Percentiles rank a stretch among this genome's conserved stretches.
Conservation (phyloP, 805 yeast species). For the Candida endomychidarum region DNA sequence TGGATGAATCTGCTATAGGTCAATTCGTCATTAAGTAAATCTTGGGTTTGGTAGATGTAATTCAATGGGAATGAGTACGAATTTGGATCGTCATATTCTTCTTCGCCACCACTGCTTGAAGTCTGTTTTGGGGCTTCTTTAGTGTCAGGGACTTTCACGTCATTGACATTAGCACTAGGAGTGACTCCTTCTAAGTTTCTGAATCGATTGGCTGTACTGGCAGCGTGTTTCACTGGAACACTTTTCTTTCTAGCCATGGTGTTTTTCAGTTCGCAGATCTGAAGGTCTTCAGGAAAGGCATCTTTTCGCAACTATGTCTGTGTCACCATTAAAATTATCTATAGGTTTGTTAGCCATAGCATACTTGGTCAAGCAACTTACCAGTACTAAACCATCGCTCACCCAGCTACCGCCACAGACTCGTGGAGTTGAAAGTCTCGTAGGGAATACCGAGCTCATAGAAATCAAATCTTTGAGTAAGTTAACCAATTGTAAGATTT, state of each 20-base stretch:
- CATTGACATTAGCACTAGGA: background rate
- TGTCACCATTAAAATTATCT: slow-evolving; percentile 5
- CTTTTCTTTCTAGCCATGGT: slow-evolving; percentile 10
- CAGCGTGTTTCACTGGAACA: background rate
- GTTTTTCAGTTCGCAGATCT: background rate
- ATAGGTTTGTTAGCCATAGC: slow-evolving; percentile 4
- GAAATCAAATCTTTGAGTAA: slow-evolving; percentile 67
- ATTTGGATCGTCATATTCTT: slow-evolving; percentile 16
- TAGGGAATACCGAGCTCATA: slow-evolving; percentile 89
- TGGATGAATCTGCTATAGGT: slow-evolving; percentile 32
- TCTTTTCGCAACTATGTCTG: background rate
- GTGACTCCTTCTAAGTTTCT: slow-evolving; percentile 8
- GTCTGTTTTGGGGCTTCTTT: background rate
- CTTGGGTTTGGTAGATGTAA: slow-evolving; percentile 33
- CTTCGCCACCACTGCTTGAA: background rate
- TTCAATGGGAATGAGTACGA: slow-evolving; percentile 24
- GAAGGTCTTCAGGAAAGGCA: no score
- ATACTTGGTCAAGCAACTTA: slow-evolving; percentile 5
- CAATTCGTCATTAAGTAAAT: slow-evolving; percentile 36
- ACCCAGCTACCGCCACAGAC: slow-evolving; percentile 25
- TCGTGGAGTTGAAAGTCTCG: slow-evolving; percentile 70
- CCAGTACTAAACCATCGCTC: background rate
- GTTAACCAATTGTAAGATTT: slow-evolving; percentile 76
- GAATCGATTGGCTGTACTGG: slow-evolving; percentile 8
- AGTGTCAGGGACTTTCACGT: background rate